Conservation (phyloP, 2,329 filamentous ascomycete species). For the Elsinoe fawcettii region DNA sequence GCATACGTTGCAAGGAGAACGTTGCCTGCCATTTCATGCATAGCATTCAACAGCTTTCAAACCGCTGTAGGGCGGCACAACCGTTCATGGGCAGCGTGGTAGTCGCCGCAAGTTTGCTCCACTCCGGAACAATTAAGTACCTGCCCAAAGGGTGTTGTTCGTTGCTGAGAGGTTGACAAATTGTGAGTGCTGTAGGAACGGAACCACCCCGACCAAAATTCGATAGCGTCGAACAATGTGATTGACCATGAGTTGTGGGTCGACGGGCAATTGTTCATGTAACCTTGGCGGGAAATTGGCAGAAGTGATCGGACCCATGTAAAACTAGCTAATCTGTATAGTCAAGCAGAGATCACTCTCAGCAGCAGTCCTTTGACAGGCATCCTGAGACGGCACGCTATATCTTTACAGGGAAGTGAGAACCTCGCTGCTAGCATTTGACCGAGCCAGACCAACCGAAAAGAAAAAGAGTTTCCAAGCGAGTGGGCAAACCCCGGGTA, state of each 20-base stretch:
- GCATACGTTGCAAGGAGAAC: neutral
- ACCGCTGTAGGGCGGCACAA: conserved; percentile 1
- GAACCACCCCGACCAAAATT: neutral
- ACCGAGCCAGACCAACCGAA: too few species aligned
- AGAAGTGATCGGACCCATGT: neutral
- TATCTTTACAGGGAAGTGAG: too few species aligned
- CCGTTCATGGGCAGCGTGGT: neutral
- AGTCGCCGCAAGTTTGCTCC: neutral
- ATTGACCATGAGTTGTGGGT: conserved; percentile 1
- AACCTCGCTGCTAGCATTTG: too few species aligned
- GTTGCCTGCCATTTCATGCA: conserved; percentile 1
- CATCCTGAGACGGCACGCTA: neutral
- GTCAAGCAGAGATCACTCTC: neutral
- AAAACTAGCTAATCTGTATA: neutral
- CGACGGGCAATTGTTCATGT: conserved; percentile 1
- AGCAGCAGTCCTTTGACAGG: too few species aligned
- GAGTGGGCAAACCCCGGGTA: neutral
- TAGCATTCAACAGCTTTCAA: neutral
- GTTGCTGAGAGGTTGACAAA: neutral
- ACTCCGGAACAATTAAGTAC: neutral
- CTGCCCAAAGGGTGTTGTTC: neutral
- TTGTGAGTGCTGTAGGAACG: neutral
- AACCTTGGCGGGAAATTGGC: neutral
- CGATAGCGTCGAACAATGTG: neutral
- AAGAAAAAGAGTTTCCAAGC: too few species aligned